phyloP scores from a whole-genome alignment of 2,329 filamentous ascomycete genomes.

The Chaetomiaceae sp. region DNA sequence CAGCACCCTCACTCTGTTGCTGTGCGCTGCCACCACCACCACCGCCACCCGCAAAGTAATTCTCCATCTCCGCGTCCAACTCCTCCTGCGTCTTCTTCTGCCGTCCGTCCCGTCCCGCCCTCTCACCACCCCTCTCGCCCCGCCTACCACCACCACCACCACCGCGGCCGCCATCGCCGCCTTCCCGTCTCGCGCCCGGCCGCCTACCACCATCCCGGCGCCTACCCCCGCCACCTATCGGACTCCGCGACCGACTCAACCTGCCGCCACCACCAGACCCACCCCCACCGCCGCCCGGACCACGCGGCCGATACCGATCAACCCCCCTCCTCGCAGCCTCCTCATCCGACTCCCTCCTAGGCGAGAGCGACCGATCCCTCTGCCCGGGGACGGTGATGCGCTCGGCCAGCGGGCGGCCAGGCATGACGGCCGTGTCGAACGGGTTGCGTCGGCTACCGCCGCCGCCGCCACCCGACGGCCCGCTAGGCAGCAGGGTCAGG shows the following conservation, averaged over 20 bases:
- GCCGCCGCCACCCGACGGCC: conserved; percentile 39
- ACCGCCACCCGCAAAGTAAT: conserved; percentile 66
- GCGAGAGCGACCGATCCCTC: conserved; percentile 60
- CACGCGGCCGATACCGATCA: conserved; percentile 68
- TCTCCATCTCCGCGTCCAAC: conserved; percentile 92
- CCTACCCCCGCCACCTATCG: conserved; percentile 44
- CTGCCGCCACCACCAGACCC: background rate
- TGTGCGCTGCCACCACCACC: conserved; percentile 17
- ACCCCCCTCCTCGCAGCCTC: conserved; percentile 62
- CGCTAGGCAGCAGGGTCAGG: conserved; percentile 58
- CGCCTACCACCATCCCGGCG: conserved; percentile 28
- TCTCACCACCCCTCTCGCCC: conserved; percentile 37
- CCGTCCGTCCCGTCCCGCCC: conserved; percentile 49
- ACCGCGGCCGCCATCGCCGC: conserved; percentile 33
- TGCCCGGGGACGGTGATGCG: conserved; percentile 50
- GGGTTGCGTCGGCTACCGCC: conserved; percentile 44
- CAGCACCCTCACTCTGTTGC: background rate
- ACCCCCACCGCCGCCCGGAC: conserved; percentile 37
- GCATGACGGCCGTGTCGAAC: conserved; percentile 52
- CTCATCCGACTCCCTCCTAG: conserved; percentile 41
- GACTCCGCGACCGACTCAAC: conserved; percentile 52
- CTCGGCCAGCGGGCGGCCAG: conserved; percentile 54
- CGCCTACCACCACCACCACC: conserved; percentile 27
- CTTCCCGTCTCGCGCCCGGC: conserved; percentile 34
- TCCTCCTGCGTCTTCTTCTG: conserved; percentile 85